A percentile compares a stretch with the other conserved stretches of the same genome.
Conservation (phyloP, 1,284 basidiomycete genomes). For the Ceratobasidium sp. region DNA sequence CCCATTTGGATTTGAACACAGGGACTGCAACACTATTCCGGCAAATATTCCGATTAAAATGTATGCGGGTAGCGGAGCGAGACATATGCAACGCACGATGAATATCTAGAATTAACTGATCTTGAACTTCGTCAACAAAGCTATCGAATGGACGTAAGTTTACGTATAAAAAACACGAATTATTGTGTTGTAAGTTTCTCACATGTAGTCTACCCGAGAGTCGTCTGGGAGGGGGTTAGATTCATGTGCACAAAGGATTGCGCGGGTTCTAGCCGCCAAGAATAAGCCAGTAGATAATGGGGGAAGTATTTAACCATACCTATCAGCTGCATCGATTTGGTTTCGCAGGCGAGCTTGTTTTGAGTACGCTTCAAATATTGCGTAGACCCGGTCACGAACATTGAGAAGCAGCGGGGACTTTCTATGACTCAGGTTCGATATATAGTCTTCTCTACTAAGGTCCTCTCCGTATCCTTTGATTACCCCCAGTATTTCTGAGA, state of each 20-base stretch:
- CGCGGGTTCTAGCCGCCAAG: conserved; percentile 63
- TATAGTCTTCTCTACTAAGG: conserved; percentile 59
- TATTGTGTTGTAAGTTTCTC: conserved; percentile 54
- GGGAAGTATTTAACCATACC: conserved; percentile 58
- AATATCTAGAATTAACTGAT: conserved; percentile 76
- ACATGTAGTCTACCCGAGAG: conserved; percentile 72
- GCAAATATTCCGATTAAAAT: neutral
- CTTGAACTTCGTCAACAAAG: conserved; percentile 81
- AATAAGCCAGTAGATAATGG: neutral
- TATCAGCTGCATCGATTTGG: conserved; percentile 74
- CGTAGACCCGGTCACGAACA: conserved; percentile 67
- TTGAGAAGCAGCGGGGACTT: conserved; percentile 66
- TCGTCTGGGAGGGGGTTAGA: conserved; percentile 55
- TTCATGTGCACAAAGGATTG: conserved; percentile 61
- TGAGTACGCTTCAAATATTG: conserved; percentile 69
- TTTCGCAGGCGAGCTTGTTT: conserved; percentile 63
- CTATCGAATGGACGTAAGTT: conserved; percentile 57
- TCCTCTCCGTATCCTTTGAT: conserved; percentile 76
- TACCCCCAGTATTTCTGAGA: conserved; percentile 78
- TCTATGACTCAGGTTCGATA: conserved; percentile 65
- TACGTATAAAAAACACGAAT: too few species aligned
- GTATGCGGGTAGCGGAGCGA: neutral
- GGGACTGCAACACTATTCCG: conserved; percentile 59
- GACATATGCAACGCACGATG: conserved; percentile 62
- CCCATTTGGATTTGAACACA: conserved; percentile 75